These are phyloP conservation scores for Miamiensis avidus DNA, from an alignment of 169 alveolate species.

Conservation along the genomic window DNA sequence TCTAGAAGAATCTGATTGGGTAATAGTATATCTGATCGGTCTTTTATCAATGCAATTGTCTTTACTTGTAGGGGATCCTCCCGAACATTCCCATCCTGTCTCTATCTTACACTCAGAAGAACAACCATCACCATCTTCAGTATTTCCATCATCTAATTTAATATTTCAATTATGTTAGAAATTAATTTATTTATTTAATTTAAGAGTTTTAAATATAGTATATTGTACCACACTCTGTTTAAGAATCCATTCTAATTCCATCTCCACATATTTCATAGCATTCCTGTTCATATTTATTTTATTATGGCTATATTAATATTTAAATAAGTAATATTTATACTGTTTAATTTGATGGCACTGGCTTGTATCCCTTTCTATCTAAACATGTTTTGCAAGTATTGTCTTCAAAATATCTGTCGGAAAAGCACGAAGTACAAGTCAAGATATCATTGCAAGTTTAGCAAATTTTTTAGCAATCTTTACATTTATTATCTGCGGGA, in stretches of 20 bases:
- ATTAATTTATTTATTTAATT: no score
- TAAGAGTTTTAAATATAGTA: no score
- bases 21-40: neutral
- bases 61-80: neutral
- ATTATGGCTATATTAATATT: no score
- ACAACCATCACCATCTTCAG: conserved; percentile 52
- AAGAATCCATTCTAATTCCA: neutral
- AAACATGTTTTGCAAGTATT: neutral
- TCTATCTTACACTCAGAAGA: conserved; percentile 42
- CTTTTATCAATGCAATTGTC: neutral
- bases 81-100: conserved; percentile 30
- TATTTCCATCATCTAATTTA: conserved; percentile 68
- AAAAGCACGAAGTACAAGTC: neutral
- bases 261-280: neutral
- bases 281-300: neutral
- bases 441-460: neutral
- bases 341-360: neutral
- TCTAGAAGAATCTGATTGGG: neutral
- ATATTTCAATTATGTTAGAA: no score
- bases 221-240: neutral
- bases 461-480: neutral
- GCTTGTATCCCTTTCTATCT: neutral
- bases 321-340: no score
- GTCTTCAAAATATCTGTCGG: neutral
- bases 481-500: neutral